A percentile compares a stretch with the other conserved stretches of the same genome.
Conservation (phyloP, 306 rosid genomes). For the Astragalus glycyphyllos region DNA sequence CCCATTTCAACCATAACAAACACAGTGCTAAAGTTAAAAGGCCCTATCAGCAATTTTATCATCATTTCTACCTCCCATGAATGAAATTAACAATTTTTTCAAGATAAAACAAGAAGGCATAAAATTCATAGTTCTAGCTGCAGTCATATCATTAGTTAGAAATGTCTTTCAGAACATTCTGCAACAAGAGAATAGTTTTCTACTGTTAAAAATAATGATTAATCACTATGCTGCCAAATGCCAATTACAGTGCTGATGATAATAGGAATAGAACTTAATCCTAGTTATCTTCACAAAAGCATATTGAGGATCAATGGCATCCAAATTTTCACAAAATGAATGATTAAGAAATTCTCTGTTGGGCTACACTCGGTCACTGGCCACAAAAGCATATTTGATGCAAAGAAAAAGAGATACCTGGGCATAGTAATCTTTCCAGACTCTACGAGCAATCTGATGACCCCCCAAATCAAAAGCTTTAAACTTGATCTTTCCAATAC, state of each 20-base stretch:
- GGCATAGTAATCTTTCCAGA: conserved; percentile 96
- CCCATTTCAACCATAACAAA: no score
- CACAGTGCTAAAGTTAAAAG: conserved; percentile 7
- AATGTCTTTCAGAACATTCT: conserved; percentile 1
- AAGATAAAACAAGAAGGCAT: conserved; percentile 53
- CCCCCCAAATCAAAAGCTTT: conserved; percentile 93
- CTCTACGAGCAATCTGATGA: conserved; percentile 88
- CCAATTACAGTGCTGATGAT: conserved; percentile 3
- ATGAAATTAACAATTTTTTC: conserved; percentile 49
- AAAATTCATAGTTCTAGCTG: background rate
- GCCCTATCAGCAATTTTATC: conserved; percentile 25
- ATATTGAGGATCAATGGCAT: background rate
- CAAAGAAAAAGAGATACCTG: conserved; percentile 56
- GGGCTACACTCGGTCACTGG: background rate
- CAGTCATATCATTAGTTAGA: background rate
- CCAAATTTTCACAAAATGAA: background rate
- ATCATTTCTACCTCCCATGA: conserved; percentile 55
- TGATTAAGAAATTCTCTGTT: background rate
- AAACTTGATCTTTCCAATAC: conserved; percentile 93
- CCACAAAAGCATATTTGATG: background rate
- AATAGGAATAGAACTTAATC: background rate
- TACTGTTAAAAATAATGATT: background rate
- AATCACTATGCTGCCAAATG: background rate
- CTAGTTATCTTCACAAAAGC: background rate
- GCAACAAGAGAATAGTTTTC: background rate